Evolutionary conservation across 2,329 filamentous ascomycete genomes (phyloP).

Genomic region (Grosmannia serpens): DNA sequence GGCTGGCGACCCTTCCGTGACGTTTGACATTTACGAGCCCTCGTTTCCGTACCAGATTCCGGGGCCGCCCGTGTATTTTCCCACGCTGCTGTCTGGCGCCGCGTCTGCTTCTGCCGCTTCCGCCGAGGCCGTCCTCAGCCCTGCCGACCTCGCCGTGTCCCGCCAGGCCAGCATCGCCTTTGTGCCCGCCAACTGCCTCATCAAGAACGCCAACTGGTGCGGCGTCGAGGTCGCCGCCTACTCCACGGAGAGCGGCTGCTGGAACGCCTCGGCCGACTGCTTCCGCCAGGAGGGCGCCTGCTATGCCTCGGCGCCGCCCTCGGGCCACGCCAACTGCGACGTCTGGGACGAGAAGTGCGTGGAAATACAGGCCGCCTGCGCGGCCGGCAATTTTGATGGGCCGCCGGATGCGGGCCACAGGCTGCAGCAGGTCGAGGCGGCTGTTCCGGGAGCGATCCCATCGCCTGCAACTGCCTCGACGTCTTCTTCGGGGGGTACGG

Average conservation of each 20-base stretch:
- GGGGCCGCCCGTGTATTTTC: conserved; percentile 43
- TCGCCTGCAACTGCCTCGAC: not conserved
- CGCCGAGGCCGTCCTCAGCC: not conserved
- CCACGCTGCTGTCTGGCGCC: conserved; percentile 15
- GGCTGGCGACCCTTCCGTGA: conserved; percentile 40
- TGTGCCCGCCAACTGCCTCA: conserved; percentile 43
- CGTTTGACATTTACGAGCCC: conserved; percentile 43
- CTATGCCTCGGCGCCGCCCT: conserved; percentile 45
- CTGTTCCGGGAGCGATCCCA: conserved; percentile 23
- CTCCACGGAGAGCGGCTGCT: conserved; percentile 45
- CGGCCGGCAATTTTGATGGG: conserved; percentile 30
- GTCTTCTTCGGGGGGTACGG: not conserved
- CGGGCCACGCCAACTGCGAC: conserved; percentile 47
- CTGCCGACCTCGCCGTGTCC: not conserved
- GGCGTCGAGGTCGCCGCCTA: conserved; percentile 49
- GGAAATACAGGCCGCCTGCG: conserved; percentile 31
- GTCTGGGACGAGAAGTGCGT: conserved; percentile 53
- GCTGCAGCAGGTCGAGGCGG: conserved; percentile 21
- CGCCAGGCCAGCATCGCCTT: conserved; percentile 28
- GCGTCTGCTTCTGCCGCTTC: conserved; percentile 4
- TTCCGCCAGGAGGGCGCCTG: conserved; percentile 49
- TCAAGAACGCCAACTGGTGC: conserved; percentile 65
- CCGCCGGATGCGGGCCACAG: conserved; percentile 32
- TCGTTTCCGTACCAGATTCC: conserved; percentile 48
- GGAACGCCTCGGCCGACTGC: conserved; percentile 42